Evolutionary conservation across 192 early-diverging fungal genomes (phyloP), one percentile per base, ranked within the genome.

Genomic region (Entrophospora sp.): DNA sequence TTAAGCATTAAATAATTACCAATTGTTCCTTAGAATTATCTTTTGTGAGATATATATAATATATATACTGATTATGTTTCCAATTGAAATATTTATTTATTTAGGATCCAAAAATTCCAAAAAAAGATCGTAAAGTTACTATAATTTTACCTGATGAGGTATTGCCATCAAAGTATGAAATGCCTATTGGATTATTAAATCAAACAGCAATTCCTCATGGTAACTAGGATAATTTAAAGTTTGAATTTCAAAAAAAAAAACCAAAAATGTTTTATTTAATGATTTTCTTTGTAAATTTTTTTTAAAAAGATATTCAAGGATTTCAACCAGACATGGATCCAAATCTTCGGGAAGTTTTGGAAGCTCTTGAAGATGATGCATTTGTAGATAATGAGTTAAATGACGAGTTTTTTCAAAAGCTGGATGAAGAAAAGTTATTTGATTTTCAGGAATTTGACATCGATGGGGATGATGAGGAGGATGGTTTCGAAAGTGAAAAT

Each of bases 361-460:
- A 95, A 67, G 94, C 95, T 4, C 79, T 99, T 62, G 91, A 95
- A n/a, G 91, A 95, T 66, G 91, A 91, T 9, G 92, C 84, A 9
- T 93, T 89, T 66, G 84, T 90, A 28, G 90, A 89, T 16, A 87
- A 91, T 8, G 86, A 84, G 6, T 57, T 89, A 18, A 91, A 86
- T 34, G 75, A 75, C 61, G 79, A 74, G 2, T 73, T 71, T 16
- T 77, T 85, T 51, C 76, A 87, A 6, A n/a, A n/a, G n/a, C n/a
- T n/a, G n/a, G n/a, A n/a, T n/a, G n/a, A n/a, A n/a, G n/a, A n/a
- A n/a, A n/a, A n/a, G n/a, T n/a, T n/a, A n/a, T n/a, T n/a, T n/a
- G n/a, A n/a, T n/a, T n/a, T n/a, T n/a, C n/a, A n/a, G n/a, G n/a
- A n/a, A n/a, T n/a, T n/a, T n/a, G n/a, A n/a, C n/a, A n/a, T n/a